Evolutionary conservation across 164 flowering plant species (phyloP).

Genomic region (Umbilicus rupestris): DNA sequence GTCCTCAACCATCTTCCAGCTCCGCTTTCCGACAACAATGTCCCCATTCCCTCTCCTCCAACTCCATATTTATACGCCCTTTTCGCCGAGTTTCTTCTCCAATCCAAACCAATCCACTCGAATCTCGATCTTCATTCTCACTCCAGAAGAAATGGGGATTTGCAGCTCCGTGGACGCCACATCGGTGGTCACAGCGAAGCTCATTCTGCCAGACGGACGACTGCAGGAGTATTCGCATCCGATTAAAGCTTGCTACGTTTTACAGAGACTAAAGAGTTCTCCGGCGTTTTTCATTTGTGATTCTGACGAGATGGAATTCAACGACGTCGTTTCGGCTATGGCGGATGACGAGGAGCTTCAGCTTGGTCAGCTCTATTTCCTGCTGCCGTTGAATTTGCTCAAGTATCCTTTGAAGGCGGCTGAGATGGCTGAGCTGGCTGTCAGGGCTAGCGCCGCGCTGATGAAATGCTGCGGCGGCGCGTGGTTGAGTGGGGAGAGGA

Average conservation of each 20-base stretch:
- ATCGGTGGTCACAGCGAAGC: slow-evolving; percentile 36
- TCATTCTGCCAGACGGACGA: slow-evolving; percentile 40
- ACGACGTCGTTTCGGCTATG: slow-evolving; percentile 32
- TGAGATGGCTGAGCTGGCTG: slow-evolving; percentile 62
- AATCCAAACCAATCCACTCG: neutral
- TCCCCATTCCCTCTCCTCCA: neutral
- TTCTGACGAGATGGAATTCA: slow-evolving; percentile 65
- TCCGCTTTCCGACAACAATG: neutral
- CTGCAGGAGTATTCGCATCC: slow-evolving; percentile 45
- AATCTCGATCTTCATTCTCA: neutral
- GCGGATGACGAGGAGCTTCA: slow-evolving; percentile 40
- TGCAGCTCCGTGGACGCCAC: slow-evolving; percentile 33
- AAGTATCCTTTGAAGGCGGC: slow-evolving; percentile 30
- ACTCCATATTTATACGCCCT: neutral
- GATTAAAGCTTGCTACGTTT: slow-evolving; percentile 34
- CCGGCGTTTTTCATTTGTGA: slow-evolving; percentile 45
- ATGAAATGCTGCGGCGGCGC: slow-evolving; percentile 7
- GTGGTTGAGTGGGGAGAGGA: slow-evolving; percentile 7
- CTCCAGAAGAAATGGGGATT: slow-evolving; percentile 12
- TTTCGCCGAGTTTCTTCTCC: neutral
- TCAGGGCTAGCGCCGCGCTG: slow-evolving; percentile 35
- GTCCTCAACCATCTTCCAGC: neutral
- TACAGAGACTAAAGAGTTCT: slow-evolving; percentile 28
- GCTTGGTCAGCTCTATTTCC: slow-evolving; percentile 48
- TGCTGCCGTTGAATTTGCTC: slow-evolving; percentile 32